Percentiles rank a stretch among this genome's conserved stretches.
These are phyloP conservation scores for Eimeria brunetti DNA, from an alignment of 169 alveolate genomes.

Conservation along the genomic window DNA sequence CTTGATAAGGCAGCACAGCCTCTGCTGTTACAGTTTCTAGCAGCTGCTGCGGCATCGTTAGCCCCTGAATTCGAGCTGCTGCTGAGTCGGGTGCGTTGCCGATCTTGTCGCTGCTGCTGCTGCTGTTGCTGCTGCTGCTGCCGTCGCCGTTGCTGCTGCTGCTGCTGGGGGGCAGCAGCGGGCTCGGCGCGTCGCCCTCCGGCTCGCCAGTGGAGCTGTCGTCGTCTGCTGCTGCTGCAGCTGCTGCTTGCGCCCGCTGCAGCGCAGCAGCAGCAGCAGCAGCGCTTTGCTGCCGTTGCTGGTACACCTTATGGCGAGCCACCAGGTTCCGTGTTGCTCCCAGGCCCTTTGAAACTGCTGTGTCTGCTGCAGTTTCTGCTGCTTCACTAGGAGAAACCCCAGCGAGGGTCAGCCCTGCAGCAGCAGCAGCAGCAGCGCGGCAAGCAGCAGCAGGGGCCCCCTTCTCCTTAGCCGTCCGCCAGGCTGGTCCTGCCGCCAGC, in stretches of 20 bases:
- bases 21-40: not conserved
- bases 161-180: not conserved
- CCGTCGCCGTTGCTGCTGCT: constrained; percentile 33
- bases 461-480: not conserved
- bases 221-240: not conserved
- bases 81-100: constrained; percentile 10
- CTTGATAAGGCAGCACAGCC: not conserved
- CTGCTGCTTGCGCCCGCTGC: constrained; percentile 37
- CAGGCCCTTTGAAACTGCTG: constrained; percentile 12
- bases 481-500: not conserved
- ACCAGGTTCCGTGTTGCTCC: not conserved
- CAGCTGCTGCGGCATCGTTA: constrained; percentile 18
- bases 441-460: not conserved
- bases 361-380: constrained; percentile 18
- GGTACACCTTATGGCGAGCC: not conserved
- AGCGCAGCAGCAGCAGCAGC: constrained; percentile 28
- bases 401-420: not conserved
- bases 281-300: not conserved
- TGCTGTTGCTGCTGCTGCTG: constrained; percentile 23
- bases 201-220: not conserved
- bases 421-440: constrained; percentile 49
- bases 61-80: constrained; percentile 8
- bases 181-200: not conserved
- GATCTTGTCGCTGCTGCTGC: not conserved
- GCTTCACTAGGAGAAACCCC: not conserved